These are phyloP conservation scores for Trametes cingulata DNA, from an alignment of 768 basidiomycete genomes.

Conservation along the genomic window DNA sequence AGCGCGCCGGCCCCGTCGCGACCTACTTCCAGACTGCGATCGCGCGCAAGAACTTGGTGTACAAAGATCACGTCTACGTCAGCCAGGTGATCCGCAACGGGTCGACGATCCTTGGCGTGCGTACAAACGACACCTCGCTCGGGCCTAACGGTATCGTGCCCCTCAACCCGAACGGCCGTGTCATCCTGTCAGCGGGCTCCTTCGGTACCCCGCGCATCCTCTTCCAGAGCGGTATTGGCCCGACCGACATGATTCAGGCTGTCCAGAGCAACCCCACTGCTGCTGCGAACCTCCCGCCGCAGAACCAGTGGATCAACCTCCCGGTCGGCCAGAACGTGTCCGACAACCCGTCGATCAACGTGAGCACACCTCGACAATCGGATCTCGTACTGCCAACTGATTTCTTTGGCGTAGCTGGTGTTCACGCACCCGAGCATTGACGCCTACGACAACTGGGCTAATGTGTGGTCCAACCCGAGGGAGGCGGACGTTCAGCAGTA, in stretches of 20 bases:
- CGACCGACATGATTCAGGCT: slow-evolving; percentile 53
- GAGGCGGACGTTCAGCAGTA: slow-evolving; percentile 60
- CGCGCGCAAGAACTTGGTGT: slow-evolving; percentile 51
- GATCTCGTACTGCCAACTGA: neutral
- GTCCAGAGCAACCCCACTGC: slow-evolving; percentile 50
- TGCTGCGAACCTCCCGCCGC: slow-evolving; percentile 48
- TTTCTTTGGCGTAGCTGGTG: slow-evolving; percentile 41
- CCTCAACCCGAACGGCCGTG: slow-evolving; percentile 55
- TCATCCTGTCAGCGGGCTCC: slow-evolving; percentile 58
- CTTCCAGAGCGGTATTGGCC: slow-evolving; percentile 64
- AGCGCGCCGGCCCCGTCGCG: slow-evolving; percentile 54
- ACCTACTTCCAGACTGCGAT: slow-evolving; percentile 62
- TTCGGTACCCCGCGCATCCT: slow-evolving; percentile 58
- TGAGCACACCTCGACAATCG: slow-evolving; percentile 27
- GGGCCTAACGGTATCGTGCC: slow-evolving; percentile 58
- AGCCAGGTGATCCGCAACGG: slow-evolving; percentile 58
- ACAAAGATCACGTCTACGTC: slow-evolving; percentile 50
- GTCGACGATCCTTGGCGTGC: slow-evolving; percentile 55
- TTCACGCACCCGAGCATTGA: slow-evolving; percentile 66
- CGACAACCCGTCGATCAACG: slow-evolving; percentile 67
- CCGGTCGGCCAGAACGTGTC: slow-evolving; percentile 59
- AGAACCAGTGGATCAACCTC: slow-evolving; percentile 54
- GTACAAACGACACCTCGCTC: slow-evolving; percentile 58
- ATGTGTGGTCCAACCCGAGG: slow-evolving; percentile 55
- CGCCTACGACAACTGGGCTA: slow-evolving; percentile 66